Percentiles rank a stretch among this genome's conserved stretches.
These are phyloP conservation scores for Arthonia radiata DNA, from an alignment of 495 filamentous ascomycete species.

Conservation along the genomic window DNA sequence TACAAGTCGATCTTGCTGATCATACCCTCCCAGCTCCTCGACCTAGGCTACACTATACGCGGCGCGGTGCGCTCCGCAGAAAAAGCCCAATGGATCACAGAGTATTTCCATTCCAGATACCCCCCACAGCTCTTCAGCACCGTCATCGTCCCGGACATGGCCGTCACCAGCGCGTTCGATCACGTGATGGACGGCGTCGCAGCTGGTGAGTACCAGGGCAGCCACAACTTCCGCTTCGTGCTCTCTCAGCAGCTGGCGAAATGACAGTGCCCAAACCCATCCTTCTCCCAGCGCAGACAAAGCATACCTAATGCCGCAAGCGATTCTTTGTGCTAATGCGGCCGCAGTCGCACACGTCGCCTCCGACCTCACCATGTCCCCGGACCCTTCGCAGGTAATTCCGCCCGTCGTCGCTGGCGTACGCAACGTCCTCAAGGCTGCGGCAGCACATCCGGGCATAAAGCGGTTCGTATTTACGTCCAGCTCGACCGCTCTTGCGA, in stretches of 20 bases:
- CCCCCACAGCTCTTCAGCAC: conserved; percentile 7
- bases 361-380: conserved; percentile 9
- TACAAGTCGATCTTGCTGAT: too few relatives aligned
- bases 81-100: conserved; percentile 14
- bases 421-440: conserved; percentile 18
- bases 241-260: too few relatives aligned
- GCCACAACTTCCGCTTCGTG: too few relatives aligned
- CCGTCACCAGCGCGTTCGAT: conserved; percentile 7
- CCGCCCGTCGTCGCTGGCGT: conserved; percentile 16
- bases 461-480: conserved; percentile 14
- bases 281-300: conserved; percentile 10
- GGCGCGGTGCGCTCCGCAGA: conserved; percentile 11
- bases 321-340: conserved; percentile 3
- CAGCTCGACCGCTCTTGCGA: conserved; percentile 10
- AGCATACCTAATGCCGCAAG: conserved; percentile 5
- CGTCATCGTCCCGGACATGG: conserved; percentile 7
- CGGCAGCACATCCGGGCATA: conserved; percentile 13
- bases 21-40: too few relatives aligned
- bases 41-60: conserved; percentile 8
- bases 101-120: conserved; percentile 11
- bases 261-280: too few relatives aligned
- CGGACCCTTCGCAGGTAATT: conserved; percentile 20
- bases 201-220: too few relatives aligned
- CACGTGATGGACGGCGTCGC: conserved; percentile 3
- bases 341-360: conserved; percentile 11